Percentiles rank a stretch among this genome's conserved stretches.
These are phyloP conservation scores for Volutella citrinella DNA, from an alignment of 2,329 filamentous ascomycete species.

Conservation along the genomic window DNA sequence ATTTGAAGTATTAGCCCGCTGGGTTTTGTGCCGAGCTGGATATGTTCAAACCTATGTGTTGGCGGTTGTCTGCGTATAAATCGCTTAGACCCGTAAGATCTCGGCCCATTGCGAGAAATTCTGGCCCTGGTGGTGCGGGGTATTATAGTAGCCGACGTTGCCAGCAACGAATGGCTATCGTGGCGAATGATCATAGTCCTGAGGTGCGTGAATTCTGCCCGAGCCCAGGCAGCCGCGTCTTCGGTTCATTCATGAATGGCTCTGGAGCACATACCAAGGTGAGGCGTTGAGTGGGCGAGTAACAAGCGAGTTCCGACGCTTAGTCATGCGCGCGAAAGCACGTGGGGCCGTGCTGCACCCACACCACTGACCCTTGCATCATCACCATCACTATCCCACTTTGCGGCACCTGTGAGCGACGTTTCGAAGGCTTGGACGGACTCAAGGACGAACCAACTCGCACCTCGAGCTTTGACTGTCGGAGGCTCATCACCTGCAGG, in stretches of 20 bases:
- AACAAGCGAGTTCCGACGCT: no score
- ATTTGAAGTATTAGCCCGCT: no score
- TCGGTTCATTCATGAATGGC: no score
- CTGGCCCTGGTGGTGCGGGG: conserved; percentile 11
- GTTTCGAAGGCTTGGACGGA: conserved; percentile 13
- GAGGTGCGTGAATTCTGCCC: conserved; percentile 15
- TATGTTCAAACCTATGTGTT: no score
- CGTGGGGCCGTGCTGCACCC: conserved; percentile 28
- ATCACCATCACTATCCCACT: conserved; percentile 23
- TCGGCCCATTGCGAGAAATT: conserved; percentile 28
- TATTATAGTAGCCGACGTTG: conserved; percentile 22
- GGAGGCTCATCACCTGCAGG: no score
- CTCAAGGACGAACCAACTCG: no score
- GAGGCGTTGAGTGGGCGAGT: neutral
- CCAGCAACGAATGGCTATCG: conserved; percentile 20
- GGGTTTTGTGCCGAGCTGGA: no score
- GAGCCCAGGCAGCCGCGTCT: conserved; percentile 34
- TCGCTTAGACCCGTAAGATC: conserved; percentile 16
- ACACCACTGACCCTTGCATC: conserved; percentile 17
- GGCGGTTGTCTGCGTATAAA: no score
- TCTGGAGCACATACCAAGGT: no score
- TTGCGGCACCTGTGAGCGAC: conserved; percentile 21
- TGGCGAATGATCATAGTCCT: conserved; percentile 21
- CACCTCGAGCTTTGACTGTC: no score
- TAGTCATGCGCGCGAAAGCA: conserved; percentile 36